Conservation (phyloP, 139 green algal genomes). For the Trebouxia sp. region DNA sequence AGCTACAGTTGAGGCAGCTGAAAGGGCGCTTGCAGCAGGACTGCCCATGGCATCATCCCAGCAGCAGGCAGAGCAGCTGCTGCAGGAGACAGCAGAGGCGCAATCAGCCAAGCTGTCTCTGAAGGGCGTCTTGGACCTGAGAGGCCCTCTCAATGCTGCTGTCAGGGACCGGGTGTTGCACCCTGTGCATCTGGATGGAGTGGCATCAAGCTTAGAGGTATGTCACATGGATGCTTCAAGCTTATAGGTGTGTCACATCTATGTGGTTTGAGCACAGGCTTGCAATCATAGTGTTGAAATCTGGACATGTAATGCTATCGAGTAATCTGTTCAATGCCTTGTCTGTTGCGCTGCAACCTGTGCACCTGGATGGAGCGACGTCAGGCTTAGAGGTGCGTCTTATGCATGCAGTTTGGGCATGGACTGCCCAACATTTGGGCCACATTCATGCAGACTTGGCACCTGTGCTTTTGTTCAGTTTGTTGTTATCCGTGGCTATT, state of each 20-base stretch:
- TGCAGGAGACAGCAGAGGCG: constrained; percentile 71
- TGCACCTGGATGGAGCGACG: neutral
- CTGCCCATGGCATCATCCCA: constrained; percentile 54
- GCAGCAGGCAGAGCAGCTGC: neutral
- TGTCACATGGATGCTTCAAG: neutral
- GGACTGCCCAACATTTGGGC: too few species aligned
- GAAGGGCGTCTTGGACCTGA: constrained; percentile 58
- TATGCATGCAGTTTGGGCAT: too few species aligned
- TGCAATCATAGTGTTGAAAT: neutral
- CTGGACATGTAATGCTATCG: neutral
- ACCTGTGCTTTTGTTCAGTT: neutral
- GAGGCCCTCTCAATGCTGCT: constrained; percentile 54
- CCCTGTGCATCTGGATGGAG: constrained; percentile 65
- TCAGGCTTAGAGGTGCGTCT: neutral
- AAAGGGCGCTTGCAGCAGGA: constrained; percentile 33
- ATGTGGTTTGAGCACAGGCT: neutral
- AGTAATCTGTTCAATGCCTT: neutral
- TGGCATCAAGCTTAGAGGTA: constrained; percentile 61
- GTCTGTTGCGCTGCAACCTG: neutral
- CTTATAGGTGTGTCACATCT: neutral
- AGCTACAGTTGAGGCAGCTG: constrained; percentile 64
- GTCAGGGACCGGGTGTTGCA: constrained; percentile 48
- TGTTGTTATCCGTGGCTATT: neutral
- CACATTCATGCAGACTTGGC: too few species aligned
- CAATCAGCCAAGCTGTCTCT: constrained; percentile 46